phyloP scores from a whole-genome alignment of 805 yeast species.

The Jamesozyma jinghongensis region DNA sequence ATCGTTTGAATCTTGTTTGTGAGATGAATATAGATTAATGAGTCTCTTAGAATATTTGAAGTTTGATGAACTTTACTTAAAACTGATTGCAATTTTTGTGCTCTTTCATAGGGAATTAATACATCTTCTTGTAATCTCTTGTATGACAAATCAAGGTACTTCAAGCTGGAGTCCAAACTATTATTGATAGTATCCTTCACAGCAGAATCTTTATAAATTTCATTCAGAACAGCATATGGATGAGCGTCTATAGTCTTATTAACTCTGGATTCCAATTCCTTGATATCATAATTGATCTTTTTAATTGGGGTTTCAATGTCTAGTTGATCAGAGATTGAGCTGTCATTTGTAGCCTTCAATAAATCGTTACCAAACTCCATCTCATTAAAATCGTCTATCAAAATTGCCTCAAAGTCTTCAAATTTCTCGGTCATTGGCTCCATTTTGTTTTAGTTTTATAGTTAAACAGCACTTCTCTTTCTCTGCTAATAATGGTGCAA shows the following conservation, averaged over 20 bases:
- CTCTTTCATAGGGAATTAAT: slow-evolving; percentile 23
- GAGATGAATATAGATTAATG: slow-evolving; percentile 22
- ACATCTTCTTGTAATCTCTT: slow-evolving; percentile 25
- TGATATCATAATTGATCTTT: slow-evolving; percentile 21
- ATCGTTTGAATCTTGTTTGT: slow-evolving; percentile 16
- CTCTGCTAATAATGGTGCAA: not conserved
- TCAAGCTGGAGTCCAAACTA: slow-evolving; percentile 18
- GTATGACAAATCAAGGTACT: slow-evolving; percentile 24
- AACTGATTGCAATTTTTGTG: slow-evolving; percentile 24
- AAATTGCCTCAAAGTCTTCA: slow-evolving; percentile 21
- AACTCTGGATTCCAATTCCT: slow-evolving; percentile 20
- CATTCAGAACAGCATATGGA: slow-evolving; percentile 19
- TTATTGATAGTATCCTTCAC: slow-evolving; percentile 9
- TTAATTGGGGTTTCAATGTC: slow-evolving; percentile 27
- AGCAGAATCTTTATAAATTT: slow-evolving; percentile 14
- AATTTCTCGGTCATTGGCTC: slow-evolving; percentile 8
- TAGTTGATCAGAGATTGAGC: slow-evolving; percentile 10
- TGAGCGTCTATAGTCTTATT: slow-evolving; percentile 16
- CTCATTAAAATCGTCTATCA: slow-evolving; percentile 16
- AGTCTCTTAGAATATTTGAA: slow-evolving; percentile 24
- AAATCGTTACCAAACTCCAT: slow-evolving; percentile 19
- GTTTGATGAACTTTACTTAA: slow-evolving; percentile 29
- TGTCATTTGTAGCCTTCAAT: slow-evolving; percentile 17
- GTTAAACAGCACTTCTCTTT: no score
- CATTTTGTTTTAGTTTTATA: not conserved